Evolutionary conservation across 2,329 filamentous ascomycete genomes (phyloP), one percentile per base, ranked within the genome.

Genomic region (Hypoxylon sp.): DNA sequence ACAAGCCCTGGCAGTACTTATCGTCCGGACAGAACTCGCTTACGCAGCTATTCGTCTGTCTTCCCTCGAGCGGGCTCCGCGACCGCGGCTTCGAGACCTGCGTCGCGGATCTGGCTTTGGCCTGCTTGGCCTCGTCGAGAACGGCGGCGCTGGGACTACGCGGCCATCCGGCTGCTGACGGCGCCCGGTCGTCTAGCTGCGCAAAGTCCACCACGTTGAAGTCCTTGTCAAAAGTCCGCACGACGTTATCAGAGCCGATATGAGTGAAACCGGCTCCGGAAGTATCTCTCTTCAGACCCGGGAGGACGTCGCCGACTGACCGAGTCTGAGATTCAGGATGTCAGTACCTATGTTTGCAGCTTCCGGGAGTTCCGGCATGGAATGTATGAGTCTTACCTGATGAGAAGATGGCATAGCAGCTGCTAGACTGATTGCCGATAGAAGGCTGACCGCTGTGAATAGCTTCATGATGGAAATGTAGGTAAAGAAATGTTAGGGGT

Each of bases 171-270:
- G 33, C 63, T 5, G 1, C 53, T 6, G 54, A 22, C 0, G 63
- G 13, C 26, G 29, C 44, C 0, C 58, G 47, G 58, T 51, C 47
- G 61, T 65, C 64, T 14, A 74, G 70, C 13, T 50, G 51, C 5
- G 69, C 67, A 42, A 50, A 68, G 65, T 74, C 72, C 19, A 73
- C 48, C 10, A 73, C 72, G 56, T 72, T 67, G 47, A 74, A 63
- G 50, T 64, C 33, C 39, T 37, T 44, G 64, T 74, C 69, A 46
- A 74, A 74, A 29, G 69, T 60, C 8, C 71, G 67, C 13, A 71
- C 68, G 11, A 74, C 67, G 56, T 73, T 70, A 67, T 74, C 71
- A n/a, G 72, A 74, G 3, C 71, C 71, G 10, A 73, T 46, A 54
- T 74, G 71, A 5, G 65, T 63, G 67, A 74, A 74, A 37, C 71